Conservation (phyloP, 2,329 filamentous ascomycete species). For the Aspergillus phoenicis region DNA sequence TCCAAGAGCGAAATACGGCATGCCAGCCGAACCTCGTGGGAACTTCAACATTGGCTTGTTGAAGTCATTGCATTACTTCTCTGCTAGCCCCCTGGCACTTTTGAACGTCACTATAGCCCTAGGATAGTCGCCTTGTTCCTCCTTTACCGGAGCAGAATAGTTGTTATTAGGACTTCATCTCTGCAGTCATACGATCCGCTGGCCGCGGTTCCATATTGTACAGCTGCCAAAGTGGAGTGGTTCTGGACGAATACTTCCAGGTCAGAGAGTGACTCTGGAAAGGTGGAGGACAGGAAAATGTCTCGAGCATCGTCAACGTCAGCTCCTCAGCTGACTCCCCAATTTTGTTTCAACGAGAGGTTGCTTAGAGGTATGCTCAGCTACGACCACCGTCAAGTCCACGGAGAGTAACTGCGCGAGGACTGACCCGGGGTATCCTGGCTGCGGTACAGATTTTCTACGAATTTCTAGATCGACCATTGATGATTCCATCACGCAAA, state of each 20-base stretch:
- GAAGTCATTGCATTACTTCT: no score
- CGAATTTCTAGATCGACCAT: constrained; percentile 79
- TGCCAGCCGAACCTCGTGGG: constrained; percentile 8
- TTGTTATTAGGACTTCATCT: neutral
- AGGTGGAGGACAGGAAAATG: constrained; percentile 37
- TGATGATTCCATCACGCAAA: constrained; percentile 91
- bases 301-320: constrained; percentile 41
- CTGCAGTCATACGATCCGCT: neutral
- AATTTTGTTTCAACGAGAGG: constrained; percentile 75
- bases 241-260: constrained; percentile 37
- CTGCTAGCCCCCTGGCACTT: neutral
- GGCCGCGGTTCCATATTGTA: neutral
- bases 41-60: constrained; percentile 1
- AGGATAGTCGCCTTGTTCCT: no score
- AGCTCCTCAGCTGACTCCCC: constrained; percentile 64
- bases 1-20: neutral
- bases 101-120: neutral
- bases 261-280: constrained; percentile 28
- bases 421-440: constrained; percentile 16
- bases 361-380: constrained; percentile 64
- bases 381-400: neutral
- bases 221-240: constrained; percentile 43
- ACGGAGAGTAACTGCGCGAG: neutral
- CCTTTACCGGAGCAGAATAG: neutral
- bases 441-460: constrained; percentile 71